Evolutionary conservation across 1,284 basidiomycete species (phyloP).

Genomic region (Spongispora temasekensis): DNA sequence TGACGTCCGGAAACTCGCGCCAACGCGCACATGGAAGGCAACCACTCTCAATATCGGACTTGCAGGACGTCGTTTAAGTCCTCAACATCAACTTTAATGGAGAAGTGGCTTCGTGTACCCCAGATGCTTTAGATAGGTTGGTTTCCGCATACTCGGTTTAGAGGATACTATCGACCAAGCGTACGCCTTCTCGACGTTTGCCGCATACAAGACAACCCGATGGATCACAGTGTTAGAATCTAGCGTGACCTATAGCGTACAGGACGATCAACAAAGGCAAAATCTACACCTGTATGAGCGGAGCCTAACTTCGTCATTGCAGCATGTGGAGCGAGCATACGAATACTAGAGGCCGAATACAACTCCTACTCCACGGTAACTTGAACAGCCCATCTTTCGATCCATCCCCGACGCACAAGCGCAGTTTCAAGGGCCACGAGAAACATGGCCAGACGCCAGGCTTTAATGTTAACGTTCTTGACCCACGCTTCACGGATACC

Average conservation of each 20-base stretch:
- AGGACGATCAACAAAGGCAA: not conserved
- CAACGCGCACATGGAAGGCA: conserved; percentile 36
- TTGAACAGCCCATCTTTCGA: conserved; percentile 41
- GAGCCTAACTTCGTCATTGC: not conserved
- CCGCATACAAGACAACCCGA: no score
- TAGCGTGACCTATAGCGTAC: no score
- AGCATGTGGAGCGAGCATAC: not conserved
- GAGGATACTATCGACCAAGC: not conserved
- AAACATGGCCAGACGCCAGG: conserved; percentile 52
- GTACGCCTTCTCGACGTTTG: not conserved
- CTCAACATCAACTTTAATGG: not conserved
- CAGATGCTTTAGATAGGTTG: not conserved
- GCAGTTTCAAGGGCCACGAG: conserved; percentile 54
- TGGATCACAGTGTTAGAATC: no score
- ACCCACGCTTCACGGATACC: conserved; percentile 32
- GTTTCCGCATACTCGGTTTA: not conserved
- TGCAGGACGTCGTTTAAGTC: conserved; percentile 28
- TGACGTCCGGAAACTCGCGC: conserved; percentile 34
- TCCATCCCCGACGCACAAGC: conserved; percentile 41
- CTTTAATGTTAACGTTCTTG: conserved; percentile 36
- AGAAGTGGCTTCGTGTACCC: conserved; percentile 3
- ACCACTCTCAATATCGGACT: conserved; percentile 33
- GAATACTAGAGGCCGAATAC: not conserved
- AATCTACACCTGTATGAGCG: no score
- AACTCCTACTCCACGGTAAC: conserved; percentile 17